phyloP scores from a whole-genome alignment of 805 yeast species.

The Hanseniaspora jakobsenii region DNA sequence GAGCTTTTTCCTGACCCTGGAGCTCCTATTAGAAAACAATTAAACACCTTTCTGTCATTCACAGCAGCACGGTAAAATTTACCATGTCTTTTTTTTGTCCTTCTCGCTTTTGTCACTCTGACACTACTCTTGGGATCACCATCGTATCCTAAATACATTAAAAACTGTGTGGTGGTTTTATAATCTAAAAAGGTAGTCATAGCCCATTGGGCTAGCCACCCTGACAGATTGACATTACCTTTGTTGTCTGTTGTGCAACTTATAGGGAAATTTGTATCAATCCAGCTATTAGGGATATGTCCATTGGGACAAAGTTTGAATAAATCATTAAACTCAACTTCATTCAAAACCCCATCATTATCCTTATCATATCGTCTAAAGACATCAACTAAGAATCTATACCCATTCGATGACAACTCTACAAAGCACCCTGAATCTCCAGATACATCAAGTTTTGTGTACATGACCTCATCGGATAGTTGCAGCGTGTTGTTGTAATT shows the following conservation, averaged over 20 bases:
- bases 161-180: slow-evolving; percentile 70
- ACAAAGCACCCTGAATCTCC: slow-evolving; percentile 51
- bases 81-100: slow-evolving; percentile 51
- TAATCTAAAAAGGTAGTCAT: slow-evolving; percentile 85
- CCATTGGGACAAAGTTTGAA: slow-evolving; percentile 84
- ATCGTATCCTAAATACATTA: slow-evolving; percentile 85
- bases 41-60: slow-evolving; percentile 79
- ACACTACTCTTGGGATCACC: slow-evolving; percentile 42
- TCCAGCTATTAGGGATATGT: slow-evolving; percentile 68
- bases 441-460: slow-evolving; percentile 67
- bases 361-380: slow-evolving; percentile 83
- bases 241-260: slow-evolving; percentile 83
- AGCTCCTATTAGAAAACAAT: slow-evolving; percentile 78
- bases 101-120: slow-evolving; percentile 72
- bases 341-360: slow-evolving; percentile 89
- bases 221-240: slow-evolving; percentile 84
- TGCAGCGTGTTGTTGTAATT: slow-evolving; percentile 88
- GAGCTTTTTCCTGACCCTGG: slow-evolving; percentile 81
- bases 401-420: slow-evolving; percentile 85
- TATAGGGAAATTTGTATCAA: slow-evolving; percentile 69
- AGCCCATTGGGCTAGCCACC: slow-evolving; percentile 99
- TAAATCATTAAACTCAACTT: slow-evolving; percentile 51
- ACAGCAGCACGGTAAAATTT: slow-evolving; percentile 56
- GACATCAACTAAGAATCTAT: slow-evolving; percentile 79
- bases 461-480: slow-evolving; percentile 63